These are phyloP conservation scores for Aspergillus bombycis DNA, from an alignment of 2,329 filamentous ascomycete genomes.

Conservation along the genomic window DNA sequence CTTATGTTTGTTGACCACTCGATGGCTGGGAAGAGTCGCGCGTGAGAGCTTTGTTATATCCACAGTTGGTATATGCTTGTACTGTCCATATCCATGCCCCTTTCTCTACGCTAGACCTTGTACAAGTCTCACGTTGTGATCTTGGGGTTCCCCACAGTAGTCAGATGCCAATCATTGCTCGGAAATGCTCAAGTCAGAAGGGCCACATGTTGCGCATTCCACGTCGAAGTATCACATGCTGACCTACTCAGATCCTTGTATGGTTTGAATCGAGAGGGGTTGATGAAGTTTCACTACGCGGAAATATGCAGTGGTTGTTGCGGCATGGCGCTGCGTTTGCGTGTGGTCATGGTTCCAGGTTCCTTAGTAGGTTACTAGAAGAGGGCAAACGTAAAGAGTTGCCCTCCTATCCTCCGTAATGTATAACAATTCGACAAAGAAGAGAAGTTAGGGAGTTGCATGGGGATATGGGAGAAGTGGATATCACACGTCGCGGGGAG, in stretches of 20 bases:
- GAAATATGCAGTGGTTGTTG: background rate
- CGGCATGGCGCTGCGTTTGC: background rate
- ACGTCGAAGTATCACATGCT: background rate
- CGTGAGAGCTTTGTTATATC: background rate
- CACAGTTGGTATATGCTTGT: background rate
- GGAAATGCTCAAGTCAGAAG: background rate
- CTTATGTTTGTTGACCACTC: background rate
- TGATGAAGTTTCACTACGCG: background rate
- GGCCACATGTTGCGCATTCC: background rate
- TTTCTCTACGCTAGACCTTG: background rate
- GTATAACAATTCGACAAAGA: background rate
- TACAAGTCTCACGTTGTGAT: background rate
- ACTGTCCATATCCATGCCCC: background rate
- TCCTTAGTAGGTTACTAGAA: background rate
- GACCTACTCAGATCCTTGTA: background rate
- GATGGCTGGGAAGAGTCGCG: background rate
- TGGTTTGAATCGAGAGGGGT: background rate
- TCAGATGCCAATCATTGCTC: background rate
- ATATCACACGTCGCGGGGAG: slow-evolving; percentile 8
- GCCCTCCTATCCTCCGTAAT: background rate
- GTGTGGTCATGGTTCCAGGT: background rate
- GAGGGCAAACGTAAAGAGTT: background rate
- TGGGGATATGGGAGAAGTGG: slow-evolving; percentile 1
- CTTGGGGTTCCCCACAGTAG: background rate
- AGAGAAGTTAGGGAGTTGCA: background rate